Evolutionary conservation across 768 basidiomycete species (phyloP).

Genomic region (Macrocybe gigantea): DNA sequence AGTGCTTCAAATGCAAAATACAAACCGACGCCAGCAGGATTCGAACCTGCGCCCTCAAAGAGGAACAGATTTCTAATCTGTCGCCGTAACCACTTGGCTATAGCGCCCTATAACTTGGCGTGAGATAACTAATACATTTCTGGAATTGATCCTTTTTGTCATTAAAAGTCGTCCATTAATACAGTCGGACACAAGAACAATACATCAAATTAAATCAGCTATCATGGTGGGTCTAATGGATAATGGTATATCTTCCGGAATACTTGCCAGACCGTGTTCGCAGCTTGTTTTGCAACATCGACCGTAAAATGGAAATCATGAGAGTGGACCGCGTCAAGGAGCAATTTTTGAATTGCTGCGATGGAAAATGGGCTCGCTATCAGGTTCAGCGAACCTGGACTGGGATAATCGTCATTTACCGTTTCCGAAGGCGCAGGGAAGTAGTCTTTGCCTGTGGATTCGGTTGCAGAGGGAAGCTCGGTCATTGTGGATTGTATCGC

Average conservation of each 20-base stretch:
- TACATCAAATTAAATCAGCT: too few relatives aligned
- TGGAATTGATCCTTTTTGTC: too few relatives aligned
- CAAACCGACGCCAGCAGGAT: constrained; percentile 28
- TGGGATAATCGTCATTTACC: too few relatives aligned
- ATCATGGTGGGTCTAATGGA: constrained; percentile 44
- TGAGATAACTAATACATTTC: too few relatives aligned
- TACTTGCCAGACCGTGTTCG: constrained; percentile 42
- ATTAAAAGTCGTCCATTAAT: too few relatives aligned
- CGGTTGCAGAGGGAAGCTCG: too few relatives aligned
- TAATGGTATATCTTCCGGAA: constrained; percentile 49
- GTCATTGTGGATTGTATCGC: too few relatives aligned
- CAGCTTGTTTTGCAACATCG: constrained; percentile 30
- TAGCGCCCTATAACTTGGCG: constrained; percentile 58
- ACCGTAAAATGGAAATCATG: constrained; percentile 20
- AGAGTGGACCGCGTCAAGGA: constrained; percentile 20
- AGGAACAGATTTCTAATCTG: constrained; percentile 72
- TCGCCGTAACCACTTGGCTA: constrained; percentile 80
- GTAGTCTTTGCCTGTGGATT: too few relatives aligned
- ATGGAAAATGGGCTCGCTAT: constrained; percentile 18
- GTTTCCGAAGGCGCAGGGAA: too few relatives aligned
- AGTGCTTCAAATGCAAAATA: background rate
- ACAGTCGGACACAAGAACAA: too few relatives aligned
- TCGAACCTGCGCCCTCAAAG: constrained; percentile 68
- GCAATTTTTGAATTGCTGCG: constrained; percentile 23
- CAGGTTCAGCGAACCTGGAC: too few relatives aligned